phyloP scores from a whole-genome alignment of 306 rosid species.

The Pyrus betulifolia region DNA sequence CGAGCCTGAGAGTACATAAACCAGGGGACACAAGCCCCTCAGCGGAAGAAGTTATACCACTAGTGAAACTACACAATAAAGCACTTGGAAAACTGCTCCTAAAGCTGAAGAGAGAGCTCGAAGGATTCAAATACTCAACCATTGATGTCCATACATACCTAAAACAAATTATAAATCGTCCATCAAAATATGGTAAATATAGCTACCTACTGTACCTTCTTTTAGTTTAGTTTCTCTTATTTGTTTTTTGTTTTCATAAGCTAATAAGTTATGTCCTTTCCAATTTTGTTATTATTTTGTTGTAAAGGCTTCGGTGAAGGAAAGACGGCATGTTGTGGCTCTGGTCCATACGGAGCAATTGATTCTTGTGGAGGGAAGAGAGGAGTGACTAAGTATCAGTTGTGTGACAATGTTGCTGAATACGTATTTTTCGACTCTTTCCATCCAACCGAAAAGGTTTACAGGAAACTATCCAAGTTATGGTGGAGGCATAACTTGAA shows the following conservation, averaged over 20 bases:
- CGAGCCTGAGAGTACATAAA: constrained; percentile 10
- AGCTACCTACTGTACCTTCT: background rate
- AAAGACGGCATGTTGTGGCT: constrained; percentile 30
- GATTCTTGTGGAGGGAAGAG: constrained; percentile 35
- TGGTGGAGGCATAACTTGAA: constrained; percentile 37
- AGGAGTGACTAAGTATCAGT: constrained; percentile 23
- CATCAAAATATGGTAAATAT: constrained; percentile 40
- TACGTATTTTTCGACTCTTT: constrained; percentile 36
- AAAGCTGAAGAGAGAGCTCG: constrained; percentile 17
- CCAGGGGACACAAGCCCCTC: constrained; percentile 20
- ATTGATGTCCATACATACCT: constrained; percentile 7
- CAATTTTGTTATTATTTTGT: background rate
- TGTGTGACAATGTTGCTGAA: constrained; percentile 33
- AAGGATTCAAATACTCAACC: constrained; percentile 36
- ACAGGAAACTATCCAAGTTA: constrained; percentile 21
- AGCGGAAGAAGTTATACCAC: constrained; percentile 11
- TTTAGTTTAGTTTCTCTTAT: background rate
- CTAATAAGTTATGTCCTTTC: too few species aligned
- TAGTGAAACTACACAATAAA: constrained; percentile 35
- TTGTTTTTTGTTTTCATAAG: background rate
- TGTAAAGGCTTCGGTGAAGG: constrained; percentile 29
- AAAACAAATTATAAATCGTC: constrained; percentile 8
- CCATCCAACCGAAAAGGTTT: constrained; percentile 37
- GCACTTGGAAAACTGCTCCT: constrained; percentile 12
- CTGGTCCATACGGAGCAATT: constrained; percentile 22